Evolutionary conservation across 352 stramenopile species (phyloP).

Genomic region (Globisporangium viniferum): DNA sequence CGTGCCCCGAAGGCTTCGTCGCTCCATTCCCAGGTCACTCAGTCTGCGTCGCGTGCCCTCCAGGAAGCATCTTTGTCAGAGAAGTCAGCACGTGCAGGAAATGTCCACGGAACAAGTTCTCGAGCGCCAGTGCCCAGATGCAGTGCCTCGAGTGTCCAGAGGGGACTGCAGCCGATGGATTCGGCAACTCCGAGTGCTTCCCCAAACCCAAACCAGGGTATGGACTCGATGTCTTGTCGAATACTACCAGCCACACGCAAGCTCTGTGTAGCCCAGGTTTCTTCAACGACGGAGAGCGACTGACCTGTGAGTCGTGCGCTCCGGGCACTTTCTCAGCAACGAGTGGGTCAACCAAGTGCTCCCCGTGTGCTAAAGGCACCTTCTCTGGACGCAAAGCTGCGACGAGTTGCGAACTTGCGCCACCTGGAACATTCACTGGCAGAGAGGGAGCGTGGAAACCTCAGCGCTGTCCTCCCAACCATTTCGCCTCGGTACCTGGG

Average conservation of each 20-base stretch:
- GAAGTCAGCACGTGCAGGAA: neutral
- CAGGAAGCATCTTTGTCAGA: conserved; percentile 39
- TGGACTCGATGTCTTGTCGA: neutral
- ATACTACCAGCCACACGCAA: neutral
- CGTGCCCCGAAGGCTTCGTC: conserved; percentile 38
- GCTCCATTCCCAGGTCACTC: conserved; percentile 30
- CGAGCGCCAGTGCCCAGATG: conserved; percentile 9
- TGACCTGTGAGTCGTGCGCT: conserved; percentile 7
- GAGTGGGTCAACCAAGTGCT: conserved; percentile 3
- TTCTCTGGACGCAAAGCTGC: neutral
- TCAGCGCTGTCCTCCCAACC: conserved; percentile 8
- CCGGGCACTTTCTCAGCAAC: conserved; percentile 2
- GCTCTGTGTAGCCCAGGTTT: neutral
- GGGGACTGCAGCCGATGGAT: conserved; percentile 12
- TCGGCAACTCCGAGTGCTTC: conserved; percentile 8
- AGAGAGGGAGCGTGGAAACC: conserved; percentile 7
- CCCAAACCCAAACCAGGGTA: neutral
- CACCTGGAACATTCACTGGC: conserved; percentile 1
- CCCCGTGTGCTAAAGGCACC: conserved; percentile 1
- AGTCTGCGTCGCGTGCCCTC: conserved; percentile 34
- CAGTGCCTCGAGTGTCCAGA: conserved; percentile 6
- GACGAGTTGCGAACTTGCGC: conserved; percentile 5
- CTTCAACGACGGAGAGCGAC: conserved; percentile 10
- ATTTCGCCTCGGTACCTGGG: neutral
- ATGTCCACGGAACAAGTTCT: conserved; percentile 11